phyloP scores from a whole-genome alignment of 2,329 filamentous ascomycete species.

The Diaporthe citri region DNA sequence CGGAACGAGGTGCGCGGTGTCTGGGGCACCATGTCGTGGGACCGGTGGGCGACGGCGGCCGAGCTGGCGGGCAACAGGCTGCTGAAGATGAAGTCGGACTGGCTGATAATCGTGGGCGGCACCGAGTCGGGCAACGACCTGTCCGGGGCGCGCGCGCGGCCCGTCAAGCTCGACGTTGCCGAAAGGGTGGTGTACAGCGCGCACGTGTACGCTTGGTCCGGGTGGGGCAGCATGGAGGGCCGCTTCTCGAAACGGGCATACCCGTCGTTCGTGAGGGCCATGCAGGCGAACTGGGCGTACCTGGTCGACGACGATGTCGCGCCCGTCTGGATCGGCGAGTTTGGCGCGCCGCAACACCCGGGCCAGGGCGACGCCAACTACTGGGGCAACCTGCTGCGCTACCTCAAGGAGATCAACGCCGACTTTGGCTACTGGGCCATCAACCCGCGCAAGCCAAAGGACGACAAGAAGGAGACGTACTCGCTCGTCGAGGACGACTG shows the following conservation, averaged over 20 bases:
- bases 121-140: constrained; percentile 77
- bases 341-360: constrained; percentile 69
- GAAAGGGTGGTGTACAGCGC: constrained; percentile 74
- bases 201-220: constrained; percentile 78
- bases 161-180: constrained; percentile 67
- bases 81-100: constrained; percentile 70
- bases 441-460: constrained; percentile 73
- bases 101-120: constrained; percentile 77
- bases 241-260: constrained; percentile 73
- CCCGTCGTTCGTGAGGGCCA: constrained; percentile 71
- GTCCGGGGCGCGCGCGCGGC: constrained; percentile 65
- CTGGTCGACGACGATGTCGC: constrained; percentile 67
- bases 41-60: constrained; percentile 72
- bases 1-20: constrained; percentile 77
- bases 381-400: constrained; percentile 73
- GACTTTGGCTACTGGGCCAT: constrained; percentile 80
- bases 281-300: constrained; percentile 76
- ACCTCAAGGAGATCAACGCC: constrained; percentile 68
- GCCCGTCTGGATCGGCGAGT: constrained; percentile 78
- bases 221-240: constrained; percentile 73
- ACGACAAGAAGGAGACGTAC: constrained; percentile 70
- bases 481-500: constrained; percentile 74
- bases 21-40: constrained; percentile 78
- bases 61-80: constrained; percentile 73
- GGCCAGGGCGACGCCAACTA: constrained; percentile 72